Evolutionary conservation across 805 yeast species (phyloP).

Genomic region (Sungouiozyma ichnusensis): DNA sequence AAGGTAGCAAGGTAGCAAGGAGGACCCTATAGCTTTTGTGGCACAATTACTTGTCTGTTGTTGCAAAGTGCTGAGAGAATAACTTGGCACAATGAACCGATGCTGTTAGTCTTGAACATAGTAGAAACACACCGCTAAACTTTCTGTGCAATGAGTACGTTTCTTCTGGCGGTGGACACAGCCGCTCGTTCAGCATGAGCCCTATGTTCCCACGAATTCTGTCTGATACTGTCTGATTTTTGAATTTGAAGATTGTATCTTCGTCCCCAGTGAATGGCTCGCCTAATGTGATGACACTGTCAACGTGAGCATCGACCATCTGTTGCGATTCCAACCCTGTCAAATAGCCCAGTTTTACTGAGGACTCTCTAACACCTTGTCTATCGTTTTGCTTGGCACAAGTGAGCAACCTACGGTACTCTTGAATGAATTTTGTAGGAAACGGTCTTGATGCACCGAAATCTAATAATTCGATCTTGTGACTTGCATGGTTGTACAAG

Average conservation of each 20-base stretch:
- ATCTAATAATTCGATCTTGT: conserved; percentile 76
- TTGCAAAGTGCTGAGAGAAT: conserved; percentile 66
- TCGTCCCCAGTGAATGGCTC: conserved; percentile 69
- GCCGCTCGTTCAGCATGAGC: conserved; percentile 80
- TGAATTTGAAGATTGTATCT: conserved; percentile 50
- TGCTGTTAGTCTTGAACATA: conserved; percentile 81
- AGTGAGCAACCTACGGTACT: conserved; percentile 62
- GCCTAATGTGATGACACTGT: conserved; percentile 80
- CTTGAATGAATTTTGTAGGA: conserved; percentile 50
- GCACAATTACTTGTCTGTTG: conserved; percentile 8
- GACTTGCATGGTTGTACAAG: conserved; percentile 60
- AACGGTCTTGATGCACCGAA: conserved; percentile 92
- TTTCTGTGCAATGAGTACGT: conserved; percentile 94
- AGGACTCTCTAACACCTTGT: conserved; percentile 49
- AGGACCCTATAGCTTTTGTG: too few relatives aligned
- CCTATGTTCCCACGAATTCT: conserved; percentile 82
- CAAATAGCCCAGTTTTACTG: conserved; percentile 70
- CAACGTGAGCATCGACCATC: conserved; percentile 88
- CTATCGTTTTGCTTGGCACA: conserved; percentile 67
- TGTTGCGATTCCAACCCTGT: conserved; percentile 82
- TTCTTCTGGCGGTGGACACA: conserved; percentile 97
- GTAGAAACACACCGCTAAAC: conserved; percentile 83
- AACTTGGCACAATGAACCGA: conserved; percentile 69
- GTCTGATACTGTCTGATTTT: conserved; percentile 83
- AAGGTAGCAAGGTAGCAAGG: too few relatives aligned